Base-by-base conservation (phyloP, 2,329 filamentous ascomycete genomes). In the Trichoderma sp. region DNA sequence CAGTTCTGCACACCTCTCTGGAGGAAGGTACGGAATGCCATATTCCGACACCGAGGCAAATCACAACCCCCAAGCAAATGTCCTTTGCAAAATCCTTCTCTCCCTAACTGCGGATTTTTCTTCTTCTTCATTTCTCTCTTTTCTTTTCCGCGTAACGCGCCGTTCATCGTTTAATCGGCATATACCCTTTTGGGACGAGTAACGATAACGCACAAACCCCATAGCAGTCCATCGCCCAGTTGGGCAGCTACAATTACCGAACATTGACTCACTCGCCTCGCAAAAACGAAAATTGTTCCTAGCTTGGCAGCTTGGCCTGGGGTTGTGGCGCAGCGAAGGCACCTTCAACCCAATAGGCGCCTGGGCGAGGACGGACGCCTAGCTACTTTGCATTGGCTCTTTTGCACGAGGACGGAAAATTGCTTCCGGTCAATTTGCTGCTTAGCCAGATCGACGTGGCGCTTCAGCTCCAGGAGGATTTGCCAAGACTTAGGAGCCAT, bases 401-500 rank as follows among this genome's bases (percentile, higher is more conserved):
- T 65, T 56, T 36, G 12, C 51, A 24, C 26, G n/a, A 64, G 26
- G 36, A 15, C 47, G 47, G 63, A 36, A 18, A 43, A 28, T 26
- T 34, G 26, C 56, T 58, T 12, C 34, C 15, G n/a, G 9, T 36
- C 9, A 26, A 43, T 32, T 58, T 47, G 53, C 58, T 24, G 34
- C 21, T 24, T 62, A 30, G 26, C 67, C 26, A 34, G 66, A 70
- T 62, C 36, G 67, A 51, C 60, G 67, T 62, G 67, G 57, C 67
- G 67, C 67, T 70, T 62, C 66, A 61, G 28, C 66, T 53, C 66
- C 36, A 51, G 66, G 24, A 69, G 66, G 66, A 69, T 69, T 51
- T 34, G 36, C 47, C 68, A 57, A 71, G 58, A n/a, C 43, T 30
- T 21, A 28, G 39, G 53, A 47, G 43, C 64, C 43, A 58, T 71